Conservation (phyloP, 1,139 yeast species). For the Protomyces inouyei region DNA sequence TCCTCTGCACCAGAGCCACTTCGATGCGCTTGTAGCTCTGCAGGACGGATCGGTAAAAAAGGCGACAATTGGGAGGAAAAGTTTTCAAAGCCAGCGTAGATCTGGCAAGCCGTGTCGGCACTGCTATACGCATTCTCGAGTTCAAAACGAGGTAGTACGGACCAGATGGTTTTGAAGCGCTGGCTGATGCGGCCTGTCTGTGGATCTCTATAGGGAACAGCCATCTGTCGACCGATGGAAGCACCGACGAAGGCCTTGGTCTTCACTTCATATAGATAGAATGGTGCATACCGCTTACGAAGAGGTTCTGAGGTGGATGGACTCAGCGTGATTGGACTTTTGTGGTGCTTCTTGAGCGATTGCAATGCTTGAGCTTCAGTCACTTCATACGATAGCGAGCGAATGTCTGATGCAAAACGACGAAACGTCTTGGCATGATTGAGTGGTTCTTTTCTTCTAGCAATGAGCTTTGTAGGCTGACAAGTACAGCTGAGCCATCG, state of each 20-base stretch:
- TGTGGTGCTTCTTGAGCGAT: background rate
- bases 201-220: constrained; percentile 20
- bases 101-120: constrained; percentile 8
- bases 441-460: background rate
- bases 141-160: constrained; percentile 17
- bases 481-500: constrained; percentile 6
- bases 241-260: constrained; percentile 9
- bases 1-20: constrained; percentile 1
- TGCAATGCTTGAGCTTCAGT: background rate
- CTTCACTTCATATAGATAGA: constrained; percentile 10
- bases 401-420: background rate
- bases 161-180: constrained; percentile 15
- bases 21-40: background rate
- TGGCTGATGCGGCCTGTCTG: constrained; percentile 20
- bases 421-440: background rate
- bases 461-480: background rate
- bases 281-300: constrained; percentile 9
- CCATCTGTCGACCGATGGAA: constrained; percentile 17
- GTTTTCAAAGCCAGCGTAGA: constrained; percentile 20
- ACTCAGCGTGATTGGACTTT: constrained; percentile 10
- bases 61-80: constrained; percentile 1
- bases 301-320: constrained; percentile 4
- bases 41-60: constrained; percentile 10
- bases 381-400: background rate
- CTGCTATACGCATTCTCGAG: constrained; percentile 15